These are phyloP conservation scores for Quercus variabilis DNA, from an alignment of 306 rosid genomes.

Conservation along the genomic window DNA sequence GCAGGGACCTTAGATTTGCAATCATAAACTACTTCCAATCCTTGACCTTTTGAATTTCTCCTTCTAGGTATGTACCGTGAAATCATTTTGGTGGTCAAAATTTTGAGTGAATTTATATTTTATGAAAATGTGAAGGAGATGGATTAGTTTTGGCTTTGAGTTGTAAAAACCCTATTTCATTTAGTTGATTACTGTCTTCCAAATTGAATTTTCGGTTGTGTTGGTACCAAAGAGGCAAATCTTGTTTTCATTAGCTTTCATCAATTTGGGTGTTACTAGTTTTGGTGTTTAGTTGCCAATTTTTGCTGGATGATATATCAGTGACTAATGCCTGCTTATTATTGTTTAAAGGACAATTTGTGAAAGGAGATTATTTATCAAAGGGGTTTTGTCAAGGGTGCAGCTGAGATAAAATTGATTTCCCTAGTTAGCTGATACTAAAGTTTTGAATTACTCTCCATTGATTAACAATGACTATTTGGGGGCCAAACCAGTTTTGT, in stretches of 20 bases:
- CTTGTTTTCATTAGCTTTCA: not conserved
- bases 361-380: not conserved
- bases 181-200: not conserved
- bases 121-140: not conserved
- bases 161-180: not conserved
- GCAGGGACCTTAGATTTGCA: slow-evolving; percentile 24
- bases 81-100: not conserved
- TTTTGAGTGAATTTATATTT: not conserved
- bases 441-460: not conserved
- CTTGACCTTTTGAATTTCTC: not conserved
- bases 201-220: not conserved
- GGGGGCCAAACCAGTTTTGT: not conserved
- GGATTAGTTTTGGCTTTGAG: not conserved
- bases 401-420: too few species aligned
- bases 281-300: not conserved
- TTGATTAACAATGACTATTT: not conserved
- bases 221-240: not conserved
- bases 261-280: not conserved
- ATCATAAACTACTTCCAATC: not conserved
- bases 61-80: slow-evolving; percentile 3
- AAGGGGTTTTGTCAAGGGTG: not conserved
- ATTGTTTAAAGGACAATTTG: not conserved
- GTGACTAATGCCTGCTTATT: not conserved
- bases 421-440: not conserved
- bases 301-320: not conserved